phyloP scores from a whole-genome alignment of 2,329 filamentous ascomycete species.

The Grosmannia penicillata region DNA sequence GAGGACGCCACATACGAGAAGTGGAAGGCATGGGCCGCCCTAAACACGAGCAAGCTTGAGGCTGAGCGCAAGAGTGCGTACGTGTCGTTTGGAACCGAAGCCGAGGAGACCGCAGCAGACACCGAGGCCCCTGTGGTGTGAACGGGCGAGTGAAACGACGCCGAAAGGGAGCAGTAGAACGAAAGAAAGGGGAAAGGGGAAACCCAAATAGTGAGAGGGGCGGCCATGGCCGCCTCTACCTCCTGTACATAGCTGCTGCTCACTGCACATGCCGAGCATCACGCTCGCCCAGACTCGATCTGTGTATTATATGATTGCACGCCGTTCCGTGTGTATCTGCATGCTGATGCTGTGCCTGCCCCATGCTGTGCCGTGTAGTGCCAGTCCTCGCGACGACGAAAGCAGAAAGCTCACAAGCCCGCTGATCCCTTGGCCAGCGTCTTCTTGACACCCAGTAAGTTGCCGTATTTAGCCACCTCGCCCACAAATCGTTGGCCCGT shows the following conservation, averaged over 20 bases:
- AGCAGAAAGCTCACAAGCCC: not conserved
- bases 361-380: too few relatives aligned
- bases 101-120: constrained; percentile 7
- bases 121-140: not conserved
- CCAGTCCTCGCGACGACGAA: too few relatives aligned
- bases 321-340: not conserved
- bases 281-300: too few relatives aligned
- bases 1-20: constrained; percentile 68
- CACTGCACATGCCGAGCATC: too few relatives aligned
- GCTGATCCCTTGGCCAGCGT: not conserved
- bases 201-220: too few relatives aligned
- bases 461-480: constrained; percentile 10
- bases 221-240: too few relatives aligned
- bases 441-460: constrained; percentile 14
- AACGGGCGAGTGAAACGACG: too few relatives aligned
- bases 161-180: too few relatives aligned
- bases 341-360: not conserved
- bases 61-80: constrained; percentile 25
- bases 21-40: constrained; percentile 70
- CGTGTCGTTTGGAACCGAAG: constrained; percentile 24
- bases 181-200: too few relatives aligned
- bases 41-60: constrained; percentile 27
- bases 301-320: not conserved
- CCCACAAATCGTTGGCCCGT: constrained; percentile 20
- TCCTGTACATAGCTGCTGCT: too few relatives aligned